Conservation (phyloP, 331 rosid genomes). For the Quercus tomentella region DNA sequence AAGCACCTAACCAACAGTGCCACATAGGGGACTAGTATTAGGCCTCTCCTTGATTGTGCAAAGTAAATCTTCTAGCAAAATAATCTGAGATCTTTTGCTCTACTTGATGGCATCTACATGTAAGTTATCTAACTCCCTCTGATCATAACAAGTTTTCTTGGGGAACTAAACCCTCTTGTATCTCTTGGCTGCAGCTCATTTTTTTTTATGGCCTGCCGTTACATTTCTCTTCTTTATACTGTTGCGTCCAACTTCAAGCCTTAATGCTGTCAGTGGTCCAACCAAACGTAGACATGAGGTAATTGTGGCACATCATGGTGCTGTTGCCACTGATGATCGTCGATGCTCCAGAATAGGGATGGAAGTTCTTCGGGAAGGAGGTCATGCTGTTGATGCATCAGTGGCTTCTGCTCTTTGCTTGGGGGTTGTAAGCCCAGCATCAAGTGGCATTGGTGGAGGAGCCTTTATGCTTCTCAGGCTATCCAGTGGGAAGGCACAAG, state of each 20-base stretch:
- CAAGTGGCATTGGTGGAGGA: constrained; percentile 94
- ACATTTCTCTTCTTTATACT: constrained; percentile 24
- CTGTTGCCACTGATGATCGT: constrained; percentile 67
- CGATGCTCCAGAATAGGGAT: constrained; percentile 69
- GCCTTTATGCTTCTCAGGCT: constrained; percentile 65
- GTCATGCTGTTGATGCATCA: constrained; percentile 76
- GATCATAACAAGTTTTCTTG: neutral
- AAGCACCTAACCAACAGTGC: neutral
- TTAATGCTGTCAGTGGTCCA: constrained; percentile 4
- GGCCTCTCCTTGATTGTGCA: neutral
- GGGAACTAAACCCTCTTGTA: neutral
- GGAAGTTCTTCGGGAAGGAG: constrained; percentile 53
- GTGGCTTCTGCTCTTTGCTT: constrained; percentile 77
- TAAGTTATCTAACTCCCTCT: neutral
- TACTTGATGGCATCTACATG: neutral
- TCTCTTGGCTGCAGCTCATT: constrained; percentile 31
- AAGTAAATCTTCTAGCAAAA: too few relatives aligned
- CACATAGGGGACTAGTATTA: neutral
- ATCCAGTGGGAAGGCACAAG: constrained; percentile 42
- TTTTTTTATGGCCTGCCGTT: constrained; percentile 25
- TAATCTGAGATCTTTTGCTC: neutral
- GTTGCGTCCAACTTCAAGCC: constrained; percentile 23
- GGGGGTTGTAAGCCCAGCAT: constrained; percentile 82
- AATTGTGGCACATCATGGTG: constrained; percentile 45
- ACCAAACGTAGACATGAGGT: constrained; percentile 40